Percentiles rank a stretch among this genome's conserved stretches.
These are phyloP conservation scores for Candida anutae DNA, from an alignment of 1,139 yeast genomes.

Conservation along the genomic window DNA sequence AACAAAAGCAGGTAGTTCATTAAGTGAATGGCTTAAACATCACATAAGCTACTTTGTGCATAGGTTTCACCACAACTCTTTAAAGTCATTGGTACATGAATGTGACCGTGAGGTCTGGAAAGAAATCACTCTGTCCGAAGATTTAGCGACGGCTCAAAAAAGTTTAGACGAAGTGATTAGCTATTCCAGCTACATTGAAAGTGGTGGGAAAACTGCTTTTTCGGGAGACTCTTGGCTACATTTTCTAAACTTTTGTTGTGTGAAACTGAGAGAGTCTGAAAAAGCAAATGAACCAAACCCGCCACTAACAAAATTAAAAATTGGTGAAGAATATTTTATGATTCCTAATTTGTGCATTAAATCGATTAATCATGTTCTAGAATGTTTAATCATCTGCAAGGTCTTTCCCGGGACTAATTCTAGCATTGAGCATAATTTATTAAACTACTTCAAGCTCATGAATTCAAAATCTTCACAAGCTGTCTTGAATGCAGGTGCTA, in stretches of 20 bases:
- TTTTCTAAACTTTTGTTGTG: conserved; percentile 21
- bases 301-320: conserved; percentile 22
- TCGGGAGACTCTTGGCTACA: conserved; percentile 41
- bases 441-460: conserved; percentile 45
- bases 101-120: conserved; percentile 77
- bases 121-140: conserved; percentile 33
- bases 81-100: conserved; percentile 35
- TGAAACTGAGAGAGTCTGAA: conserved; percentile 1
- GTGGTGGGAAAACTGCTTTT: conserved; percentile 16
- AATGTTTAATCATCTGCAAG: conserved; percentile 42
- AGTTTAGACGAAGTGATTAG: conserved; percentile 49
- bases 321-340: conserved; percentile 32
- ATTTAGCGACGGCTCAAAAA: conserved; percentile 38
- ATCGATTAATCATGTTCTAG: conserved; percentile 32
- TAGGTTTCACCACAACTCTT: conserved; percentile 47
- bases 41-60: conserved; percentile 58
- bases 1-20: conserved; percentile 39
- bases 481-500: conserved; percentile 72
- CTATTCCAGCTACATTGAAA: conserved; percentile 39
- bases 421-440: conserved; percentile 32
- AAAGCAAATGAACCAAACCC: conserved; percentile 1
- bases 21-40: conserved; percentile 59
- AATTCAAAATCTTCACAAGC: conserved; percentile 55
- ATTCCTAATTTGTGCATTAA: conserved; percentile 35
- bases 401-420: conserved; percentile 37